phyloP scores from a whole-genome alignment of 1,284 basidiomycete species.

The Athelia psychrophila region DNA sequence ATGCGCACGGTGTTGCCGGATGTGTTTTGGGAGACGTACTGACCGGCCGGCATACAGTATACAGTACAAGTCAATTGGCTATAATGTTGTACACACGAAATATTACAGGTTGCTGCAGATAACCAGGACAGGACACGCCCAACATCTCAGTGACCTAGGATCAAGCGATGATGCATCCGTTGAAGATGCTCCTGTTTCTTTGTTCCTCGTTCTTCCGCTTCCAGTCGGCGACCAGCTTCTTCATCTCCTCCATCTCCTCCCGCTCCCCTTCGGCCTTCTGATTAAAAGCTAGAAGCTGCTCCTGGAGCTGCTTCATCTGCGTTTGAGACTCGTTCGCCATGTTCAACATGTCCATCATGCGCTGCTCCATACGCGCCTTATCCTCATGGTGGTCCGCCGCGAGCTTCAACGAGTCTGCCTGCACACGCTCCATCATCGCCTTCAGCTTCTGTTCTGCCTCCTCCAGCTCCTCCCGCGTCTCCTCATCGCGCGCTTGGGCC shows the following conservation, averaged over 20 bases:
- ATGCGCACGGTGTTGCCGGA: constrained; percentile 61
- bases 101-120: too few species aligned
- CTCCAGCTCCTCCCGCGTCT: constrained; percentile 20
- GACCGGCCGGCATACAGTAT: too few species aligned
- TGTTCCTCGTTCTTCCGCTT: too few species aligned
- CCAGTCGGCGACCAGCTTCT: too few species aligned
- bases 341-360: constrained; percentile 4
- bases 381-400: constrained; percentile 8
- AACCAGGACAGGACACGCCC: too few species aligned
- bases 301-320: too few species aligned
- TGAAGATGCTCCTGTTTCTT: too few species aligned
- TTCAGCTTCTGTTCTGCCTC: constrained; percentile 11
- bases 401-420: constrained; percentile 14
- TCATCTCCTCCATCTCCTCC: too few species aligned
- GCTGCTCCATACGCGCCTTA: constrained; percentile 8
- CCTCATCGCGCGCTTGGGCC: constrained; percentile 10
- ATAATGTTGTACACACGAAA: too few species aligned
- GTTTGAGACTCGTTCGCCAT: too few species aligned
- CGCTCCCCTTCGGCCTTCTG: constrained; percentile 29
- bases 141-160: too few species aligned
- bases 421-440: constrained; percentile 11
- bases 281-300: too few species aligned
- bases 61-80: neutral
- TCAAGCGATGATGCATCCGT: neutral
- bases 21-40: constrained; percentile 64